These are phyloP conservation scores for Alternaria alternata DNA, from an alignment of 2,329 filamentous ascomycete species.

Conservation along the genomic window DNA sequence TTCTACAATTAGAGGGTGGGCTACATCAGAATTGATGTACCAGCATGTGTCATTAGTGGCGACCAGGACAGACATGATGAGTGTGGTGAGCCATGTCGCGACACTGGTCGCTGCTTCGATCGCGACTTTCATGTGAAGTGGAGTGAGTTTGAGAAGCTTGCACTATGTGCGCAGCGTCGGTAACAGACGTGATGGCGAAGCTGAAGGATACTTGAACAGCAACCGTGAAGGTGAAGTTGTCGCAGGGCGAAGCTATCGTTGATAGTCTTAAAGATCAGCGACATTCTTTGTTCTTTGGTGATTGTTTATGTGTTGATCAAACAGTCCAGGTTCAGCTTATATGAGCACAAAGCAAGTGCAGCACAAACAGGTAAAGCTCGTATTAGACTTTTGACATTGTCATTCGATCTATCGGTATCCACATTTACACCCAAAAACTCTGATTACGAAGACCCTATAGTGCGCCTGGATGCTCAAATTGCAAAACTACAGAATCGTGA, in stretches of 20 bases:
- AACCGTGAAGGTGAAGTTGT: background rate
- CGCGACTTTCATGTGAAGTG: background rate
- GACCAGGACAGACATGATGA: background rate
- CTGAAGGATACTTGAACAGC: background rate
- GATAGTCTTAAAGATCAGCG: background rate
- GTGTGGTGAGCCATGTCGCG: background rate
- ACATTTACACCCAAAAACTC: background rate
- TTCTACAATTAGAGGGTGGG: background rate
- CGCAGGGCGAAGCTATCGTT: background rate
- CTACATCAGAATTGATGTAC: background rate
- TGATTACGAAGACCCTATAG: background rate
- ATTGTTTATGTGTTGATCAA: background rate
- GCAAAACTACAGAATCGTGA: background rate
- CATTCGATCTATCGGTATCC: constrained; percentile 4
- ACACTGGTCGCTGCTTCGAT: background rate
- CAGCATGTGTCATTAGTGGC: constrained; percentile 1
- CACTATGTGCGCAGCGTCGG: background rate
- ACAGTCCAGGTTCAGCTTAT: background rate
- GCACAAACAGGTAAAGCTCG: background rate
- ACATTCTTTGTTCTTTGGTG: background rate
- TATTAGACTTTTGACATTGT: background rate
- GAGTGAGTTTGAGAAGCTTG: background rate
- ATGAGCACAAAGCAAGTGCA: background rate
- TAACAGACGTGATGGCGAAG: background rate
- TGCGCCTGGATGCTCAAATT: constrained; percentile 3